Evolutionary conservation across 345 rosid species (phyloP).

Genomic region (Citrus trifoliata): DNA sequence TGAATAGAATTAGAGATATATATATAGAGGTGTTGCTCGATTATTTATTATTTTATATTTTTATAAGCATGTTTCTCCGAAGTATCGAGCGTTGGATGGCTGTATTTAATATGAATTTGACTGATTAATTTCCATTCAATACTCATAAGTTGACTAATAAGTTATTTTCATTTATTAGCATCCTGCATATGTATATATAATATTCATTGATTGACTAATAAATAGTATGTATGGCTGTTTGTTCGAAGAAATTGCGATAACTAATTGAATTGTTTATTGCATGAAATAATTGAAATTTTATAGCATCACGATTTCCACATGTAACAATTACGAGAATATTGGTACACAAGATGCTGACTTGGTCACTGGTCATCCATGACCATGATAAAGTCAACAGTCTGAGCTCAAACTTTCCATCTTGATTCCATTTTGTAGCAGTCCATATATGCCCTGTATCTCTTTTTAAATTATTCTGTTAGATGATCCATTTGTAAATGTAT

Average conservation of each 20-base stretch:
- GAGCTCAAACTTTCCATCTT: not conserved
- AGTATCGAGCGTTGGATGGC: slow-evolving; percentile 7
- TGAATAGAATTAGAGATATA: not conserved
- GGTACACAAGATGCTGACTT: not conserved
- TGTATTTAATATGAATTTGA: not conserved
- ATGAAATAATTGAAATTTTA: not conserved
- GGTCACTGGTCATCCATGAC: not conserved
- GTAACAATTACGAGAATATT: not conserved
- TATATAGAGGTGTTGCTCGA: not conserved
- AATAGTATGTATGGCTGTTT: not conserved
- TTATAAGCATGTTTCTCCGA: slow-evolving; percentile 15
- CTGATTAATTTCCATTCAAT: not conserved
- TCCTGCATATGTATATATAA: not conserved
- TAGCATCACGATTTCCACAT: not conserved
- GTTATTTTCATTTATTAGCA: not conserved
- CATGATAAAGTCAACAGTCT: not conserved
- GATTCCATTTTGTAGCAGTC: not conserved
- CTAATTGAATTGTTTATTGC: no score
- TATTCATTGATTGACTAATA: not conserved
- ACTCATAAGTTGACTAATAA: not conserved
- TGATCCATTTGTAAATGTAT: not conserved
- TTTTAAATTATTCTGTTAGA: no score
- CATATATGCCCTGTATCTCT: not conserved
- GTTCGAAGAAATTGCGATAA: no score
- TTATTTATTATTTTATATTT: not conserved